Conservation (phyloP, 495 filamentous ascomycete genomes). For the Acidomyces sp. region DNA sequence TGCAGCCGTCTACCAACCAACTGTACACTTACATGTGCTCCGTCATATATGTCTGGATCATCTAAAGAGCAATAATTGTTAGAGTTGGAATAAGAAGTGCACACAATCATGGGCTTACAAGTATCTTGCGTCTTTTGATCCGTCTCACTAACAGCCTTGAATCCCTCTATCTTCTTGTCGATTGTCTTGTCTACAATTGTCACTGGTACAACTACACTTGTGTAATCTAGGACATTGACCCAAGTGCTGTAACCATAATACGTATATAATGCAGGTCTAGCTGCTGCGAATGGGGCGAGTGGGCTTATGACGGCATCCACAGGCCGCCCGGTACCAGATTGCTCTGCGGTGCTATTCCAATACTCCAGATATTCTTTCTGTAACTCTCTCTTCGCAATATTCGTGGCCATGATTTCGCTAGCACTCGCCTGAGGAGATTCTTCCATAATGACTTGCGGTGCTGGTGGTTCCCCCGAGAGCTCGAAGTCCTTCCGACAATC, state of each 20-base stretch:
- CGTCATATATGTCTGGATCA: slow-evolving; percentile 36
- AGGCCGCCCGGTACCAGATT: slow-evolving; percentile 44
- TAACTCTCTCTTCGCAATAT: slow-evolving; percentile 44
- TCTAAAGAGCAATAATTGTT: slow-evolving; percentile 26
- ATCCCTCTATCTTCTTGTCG: slow-evolving; percentile 34
- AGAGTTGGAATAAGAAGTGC: slow-evolving; percentile 6
- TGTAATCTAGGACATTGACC: slow-evolving; percentile 48
- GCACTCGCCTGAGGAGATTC: slow-evolving; percentile 31
- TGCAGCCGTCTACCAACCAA: slow-evolving; percentile 33
- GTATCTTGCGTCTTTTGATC: slow-evolving; percentile 35
- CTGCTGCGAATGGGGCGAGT: slow-evolving; percentile 48
- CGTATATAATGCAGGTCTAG: slow-evolving; percentile 35
- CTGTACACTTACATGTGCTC: slow-evolving; percentile 35
- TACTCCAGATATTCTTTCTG: slow-evolving; percentile 57
- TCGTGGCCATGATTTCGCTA: slow-evolving; percentile 38
- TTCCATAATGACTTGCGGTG: slow-evolving; percentile 28
- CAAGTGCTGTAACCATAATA: slow-evolving; percentile 41
- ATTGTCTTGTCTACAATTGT: slow-evolving; percentile 41
- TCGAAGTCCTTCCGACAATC: slow-evolving; percentile 36
- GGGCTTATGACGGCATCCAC: slow-evolving; percentile 46
- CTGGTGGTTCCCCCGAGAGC: slow-evolving; percentile 42
- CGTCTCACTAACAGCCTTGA: slow-evolving; percentile 30
- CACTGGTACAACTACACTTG: slow-evolving; percentile 44
- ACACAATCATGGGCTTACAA: slow-evolving; percentile 35
- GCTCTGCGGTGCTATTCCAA: slow-evolving; percentile 47